Base-by-base conservation (phyloP, 2,329 filamentous ascomycete genomes). In the Phaeosphaeriaceae sp. region DNA sequence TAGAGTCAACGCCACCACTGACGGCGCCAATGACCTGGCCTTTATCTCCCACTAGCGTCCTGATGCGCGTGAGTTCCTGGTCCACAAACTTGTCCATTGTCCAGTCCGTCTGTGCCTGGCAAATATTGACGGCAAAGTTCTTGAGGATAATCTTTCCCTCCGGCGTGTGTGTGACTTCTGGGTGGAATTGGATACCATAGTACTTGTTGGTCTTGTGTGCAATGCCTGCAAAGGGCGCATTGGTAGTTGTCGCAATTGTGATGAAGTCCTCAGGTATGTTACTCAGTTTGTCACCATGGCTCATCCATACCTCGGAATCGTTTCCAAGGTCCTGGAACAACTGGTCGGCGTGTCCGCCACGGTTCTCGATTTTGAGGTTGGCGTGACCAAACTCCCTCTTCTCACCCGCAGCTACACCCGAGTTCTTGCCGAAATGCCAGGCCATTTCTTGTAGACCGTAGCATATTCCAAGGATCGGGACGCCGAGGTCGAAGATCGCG, bases 121-220 rank as follows among this genome's bases (percentile, higher is more conserved):
- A 97, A 56, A 97, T 95, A 16, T 83, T 80, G 50, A 96, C 81
- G 11, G 86, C 86, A 67, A 97, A 97, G 80, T 97, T 97, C 68
- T 82, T 77, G 36, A 97, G 79, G 4, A 96, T 68, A 21, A 88
- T 78, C 8, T 71, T 87, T 28, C 92, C 92, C 47, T 82, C 79
- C 7, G 83, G 81, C 0, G 88, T 92, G 67, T 90, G 85, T 12
- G 83, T 87, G 46, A 96, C 83, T 72, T 97, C 92, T 1, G 92
- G 92, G 73, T 96, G 92, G 73, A 96, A 93, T 70, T 97, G 92
- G 38, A 96, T 83, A 46, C 88, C 90, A 66, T 86, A 96, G 61
- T 90, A 86, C 20, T 86, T 85, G 77, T 87, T 85, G 7, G 76
- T 74, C 70, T 84, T 68, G 69, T 92, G 88, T 15, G 87, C 88